Conservation (phyloP, 2,329 filamentous ascomycete genomes). For the Apiospora kogelbergensis region DNA sequence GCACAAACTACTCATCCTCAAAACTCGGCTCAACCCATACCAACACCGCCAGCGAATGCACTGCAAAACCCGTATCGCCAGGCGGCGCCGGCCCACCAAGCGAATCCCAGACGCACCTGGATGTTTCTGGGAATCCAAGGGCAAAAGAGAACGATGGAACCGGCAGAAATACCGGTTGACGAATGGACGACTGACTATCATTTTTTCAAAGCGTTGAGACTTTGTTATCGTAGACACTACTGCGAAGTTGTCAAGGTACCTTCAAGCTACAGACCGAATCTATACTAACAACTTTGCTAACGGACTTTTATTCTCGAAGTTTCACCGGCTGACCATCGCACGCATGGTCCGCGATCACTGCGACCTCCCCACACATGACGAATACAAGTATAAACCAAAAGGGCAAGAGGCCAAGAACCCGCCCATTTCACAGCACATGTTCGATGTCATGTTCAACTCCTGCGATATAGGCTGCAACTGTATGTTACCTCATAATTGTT, state of each 20-base stretch:
- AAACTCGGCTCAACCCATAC: background rate
- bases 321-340: background rate
- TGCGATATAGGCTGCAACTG: background rate
- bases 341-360: background rate
- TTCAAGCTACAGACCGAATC: background rate
- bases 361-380: background rate
- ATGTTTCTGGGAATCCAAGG: background rate
- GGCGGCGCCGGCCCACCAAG: background rate
- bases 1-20: background rate
- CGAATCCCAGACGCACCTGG: background rate
- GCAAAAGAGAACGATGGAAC: background rate
- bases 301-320: background rate
- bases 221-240: background rate
- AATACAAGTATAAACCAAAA: background rate
- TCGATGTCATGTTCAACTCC: background rate
- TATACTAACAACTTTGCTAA: background rate
- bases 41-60: background rate
- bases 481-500: background rate
- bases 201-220: conserved; percentile 5
- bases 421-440: background rate
- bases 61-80: background rate
- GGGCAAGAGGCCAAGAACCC: background rate
- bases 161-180: background rate
- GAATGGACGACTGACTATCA: background rate
- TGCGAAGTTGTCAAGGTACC: conserved; percentile 11